Percentiles rank a stretch among this genome's conserved stretches.
Evolutionary conservation across 163 green algal species (phyloP).

Genomic region (Scenedesmus sp.): DNA sequence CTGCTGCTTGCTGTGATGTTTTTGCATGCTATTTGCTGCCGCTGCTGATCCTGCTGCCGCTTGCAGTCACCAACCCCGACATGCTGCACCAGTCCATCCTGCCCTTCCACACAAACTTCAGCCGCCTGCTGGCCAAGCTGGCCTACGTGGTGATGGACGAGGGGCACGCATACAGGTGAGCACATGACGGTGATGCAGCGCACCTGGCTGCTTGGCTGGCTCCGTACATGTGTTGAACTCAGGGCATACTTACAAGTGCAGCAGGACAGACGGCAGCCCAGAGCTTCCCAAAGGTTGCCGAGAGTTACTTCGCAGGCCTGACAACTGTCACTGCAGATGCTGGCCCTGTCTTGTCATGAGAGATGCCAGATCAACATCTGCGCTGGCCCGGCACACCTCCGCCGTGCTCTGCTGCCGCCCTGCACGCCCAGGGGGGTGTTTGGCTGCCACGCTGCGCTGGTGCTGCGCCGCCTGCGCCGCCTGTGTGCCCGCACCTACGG

Average conservation of each 20-base stretch:
- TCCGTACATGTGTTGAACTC: too few species aligned
- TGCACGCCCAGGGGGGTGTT: slow-evolving; percentile 90
- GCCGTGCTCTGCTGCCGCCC: background rate
- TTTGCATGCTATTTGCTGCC: background rate
- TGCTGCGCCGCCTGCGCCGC: slow-evolving; percentile 90
- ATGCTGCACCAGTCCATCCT: slow-evolving; percentile 96
- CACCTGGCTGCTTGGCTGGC: background rate
- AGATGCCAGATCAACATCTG: background rate
- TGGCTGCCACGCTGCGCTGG: slow-evolving; percentile 91
- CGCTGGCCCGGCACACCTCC: background rate
- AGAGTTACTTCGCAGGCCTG: too few species aligned
- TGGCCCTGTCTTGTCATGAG: background rate
- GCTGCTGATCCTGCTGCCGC: background rate
- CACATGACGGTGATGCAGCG: background rate
- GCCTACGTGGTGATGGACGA: slow-evolving; percentile 94
- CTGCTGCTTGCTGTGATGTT: background rate
- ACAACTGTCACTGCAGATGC: background rate
- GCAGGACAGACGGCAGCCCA: background rate
- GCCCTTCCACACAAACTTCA: slow-evolving; percentile 80
- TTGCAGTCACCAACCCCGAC: slow-evolving; percentile 94
- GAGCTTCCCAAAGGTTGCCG: too few species aligned
- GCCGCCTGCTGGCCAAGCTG: slow-evolving; percentile 84
- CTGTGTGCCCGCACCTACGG: slow-evolving; percentile 72
- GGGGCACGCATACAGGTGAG: slow-evolving; percentile 43
- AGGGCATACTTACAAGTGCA: background rate